Percentiles rank a stretch among this genome's conserved stretches.
phyloP scores from a whole-genome alignment of 1,284 basidiomycete species.

The Leucoagaricus sp. region DNA sequence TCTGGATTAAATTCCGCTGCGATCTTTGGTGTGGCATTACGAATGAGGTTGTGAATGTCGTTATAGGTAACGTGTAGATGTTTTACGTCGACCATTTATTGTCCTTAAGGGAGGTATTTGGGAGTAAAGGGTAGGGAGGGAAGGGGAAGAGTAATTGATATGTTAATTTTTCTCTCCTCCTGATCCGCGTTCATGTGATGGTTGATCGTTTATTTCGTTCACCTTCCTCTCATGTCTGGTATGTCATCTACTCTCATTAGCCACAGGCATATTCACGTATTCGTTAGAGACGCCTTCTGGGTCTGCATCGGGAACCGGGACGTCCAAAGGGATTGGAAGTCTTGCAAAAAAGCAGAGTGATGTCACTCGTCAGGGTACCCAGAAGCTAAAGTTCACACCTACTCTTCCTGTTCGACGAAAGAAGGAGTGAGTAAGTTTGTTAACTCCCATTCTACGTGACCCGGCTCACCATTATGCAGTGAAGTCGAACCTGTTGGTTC shows the following conservation, averaged over 20 bases:
- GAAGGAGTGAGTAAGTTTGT: slow-evolving; percentile 63
- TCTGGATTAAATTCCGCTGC: slow-evolving; percentile 73
- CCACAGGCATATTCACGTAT: background rate
- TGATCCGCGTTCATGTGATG: slow-evolving; percentile 16
- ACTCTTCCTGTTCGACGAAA: slow-evolving; percentile 69
- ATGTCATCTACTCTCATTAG: slow-evolving; percentile 10
- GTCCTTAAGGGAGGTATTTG: too few species aligned
- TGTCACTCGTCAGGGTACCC: slow-evolving; percentile 68
- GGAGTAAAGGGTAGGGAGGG: slow-evolving; percentile 17
- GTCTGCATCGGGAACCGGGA: slow-evolving; percentile 24
- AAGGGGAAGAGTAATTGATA: slow-evolving; percentile 11
- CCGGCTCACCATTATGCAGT: slow-evolving; percentile 23
- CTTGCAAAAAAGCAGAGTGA: slow-evolving; percentile 71
- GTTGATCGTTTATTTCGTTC: slow-evolving; percentile 10
- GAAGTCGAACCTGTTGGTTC: slow-evolving; percentile 45
- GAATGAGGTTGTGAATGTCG: slow-evolving; percentile 82
- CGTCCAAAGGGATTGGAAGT: slow-evolving; percentile 66
- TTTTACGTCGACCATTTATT: slow-evolving; percentile 47
- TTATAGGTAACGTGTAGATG: slow-evolving; percentile 80
- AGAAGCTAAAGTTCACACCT: slow-evolving; percentile 80
- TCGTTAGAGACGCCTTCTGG: slow-evolving; percentile 15
- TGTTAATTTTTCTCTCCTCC: slow-evolving; percentile 5
- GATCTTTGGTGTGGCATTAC: slow-evolving; percentile 59
- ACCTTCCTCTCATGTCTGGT: slow-evolving; percentile 26
- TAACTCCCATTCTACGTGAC: background rate